Evolutionary conservation across 2,329 filamentous ascomycete genomes (phyloP), one percentile per base, ranked within the genome.

Genomic region (Ophiostoma sp.): DNA sequence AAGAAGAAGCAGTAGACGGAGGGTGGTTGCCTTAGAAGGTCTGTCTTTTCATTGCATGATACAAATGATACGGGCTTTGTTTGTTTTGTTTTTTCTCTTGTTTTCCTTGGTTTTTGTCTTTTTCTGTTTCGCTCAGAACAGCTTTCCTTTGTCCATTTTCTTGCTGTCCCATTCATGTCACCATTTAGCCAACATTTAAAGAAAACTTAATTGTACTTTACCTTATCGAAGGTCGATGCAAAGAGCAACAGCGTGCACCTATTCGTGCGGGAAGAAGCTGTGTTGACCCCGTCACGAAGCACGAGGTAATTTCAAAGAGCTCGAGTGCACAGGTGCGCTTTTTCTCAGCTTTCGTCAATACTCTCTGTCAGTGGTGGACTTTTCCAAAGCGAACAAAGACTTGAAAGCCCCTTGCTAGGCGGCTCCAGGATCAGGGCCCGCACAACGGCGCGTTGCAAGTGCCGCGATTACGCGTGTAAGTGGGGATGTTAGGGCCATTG

Each of bases 1-100:
- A 82, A 81, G 74, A 82, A 82, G 73, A 80, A 81, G 72, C 74
- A 76, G 59, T 75, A 73, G 28, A 7, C 12, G 42, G 6, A 6
- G 42, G 22, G 2, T 22, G 1, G 22, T 61, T 39, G 28, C 15
- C 3, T 68, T 8, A n/a, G 2, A 64, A 17, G n/a, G 19, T 39
- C 48, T 57, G 45, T 25, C 12, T 28, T 33, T 61, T 55, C 50
- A 52, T 52, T 55, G 59, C 70, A 72, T 66, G 59, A 66, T 72
- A 71, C 69, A 71, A 39, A 71, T 33, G 57, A 71, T 50, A 25
- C 11, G 36, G 61, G 36, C 61, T 19, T 12, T 70, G 48, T 42
- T 25, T 8, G 9, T 25, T 19, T 19, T 59, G 15, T 45, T 6
- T 57, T 25, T n/a, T 45, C 39, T 7, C 36, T 9, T 22, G 7